A percentile compares a stretch with the other conserved stretches of the same genome.
phyloP scores from a whole-genome alignment of 805 yeast species.

The Jamesozyma jinghongensis region DNA sequence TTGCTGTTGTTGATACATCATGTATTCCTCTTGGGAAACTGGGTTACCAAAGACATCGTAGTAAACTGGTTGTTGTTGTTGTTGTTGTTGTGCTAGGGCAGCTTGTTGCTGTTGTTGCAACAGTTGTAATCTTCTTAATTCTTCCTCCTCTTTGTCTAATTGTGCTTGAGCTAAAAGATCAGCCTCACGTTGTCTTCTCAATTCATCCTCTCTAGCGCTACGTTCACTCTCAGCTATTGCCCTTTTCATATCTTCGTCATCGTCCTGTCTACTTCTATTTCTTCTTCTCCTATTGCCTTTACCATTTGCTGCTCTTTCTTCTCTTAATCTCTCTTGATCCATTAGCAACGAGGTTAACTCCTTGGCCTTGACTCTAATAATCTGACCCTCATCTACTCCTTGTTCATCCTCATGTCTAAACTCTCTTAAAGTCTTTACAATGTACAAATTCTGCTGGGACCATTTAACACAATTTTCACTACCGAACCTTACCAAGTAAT shows the following conservation, averaged over 20 bases:
- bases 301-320: slow-evolving; percentile 47
- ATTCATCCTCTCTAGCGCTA: slow-evolving; percentile 69
- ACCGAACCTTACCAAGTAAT: slow-evolving; percentile 77
- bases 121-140: slow-evolving; percentile 22
- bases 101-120: slow-evolving; percentile 21
- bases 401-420: slow-evolving; percentile 72
- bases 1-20: slow-evolving; percentile 29
- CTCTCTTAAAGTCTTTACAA: slow-evolving; percentile 84
- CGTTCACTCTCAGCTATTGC: slow-evolving; percentile 73
- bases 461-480: slow-evolving; percentile 84
- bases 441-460: slow-evolving; percentile 83
- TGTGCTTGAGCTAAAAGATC: slow-evolving; percentile 24
- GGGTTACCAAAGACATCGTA: slow-evolving; percentile 32
- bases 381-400: slow-evolving; percentile 79
- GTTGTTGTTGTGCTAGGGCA: slow-evolving; percentile 13
- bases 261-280: slow-evolving; percentile 21
- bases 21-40: slow-evolving; percentile 30
- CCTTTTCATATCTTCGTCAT: slow-evolving; percentile 67
- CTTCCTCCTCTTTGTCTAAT: slow-evolving; percentile 25
- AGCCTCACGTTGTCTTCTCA: slow-evolving; percentile 33
- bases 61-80: slow-evolving; percentile 24
- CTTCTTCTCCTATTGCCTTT: slow-evolving; percentile 28
- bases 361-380: slow-evolving; percentile 81
- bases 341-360: slow-evolving; percentile 69
- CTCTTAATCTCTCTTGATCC: slow-evolving; percentile 72